Evolutionary conservation across 1,139 yeast species (phyloP), one percentile per base, ranked within the genome.

Genomic region (Suhomyces panamericanus): DNA sequence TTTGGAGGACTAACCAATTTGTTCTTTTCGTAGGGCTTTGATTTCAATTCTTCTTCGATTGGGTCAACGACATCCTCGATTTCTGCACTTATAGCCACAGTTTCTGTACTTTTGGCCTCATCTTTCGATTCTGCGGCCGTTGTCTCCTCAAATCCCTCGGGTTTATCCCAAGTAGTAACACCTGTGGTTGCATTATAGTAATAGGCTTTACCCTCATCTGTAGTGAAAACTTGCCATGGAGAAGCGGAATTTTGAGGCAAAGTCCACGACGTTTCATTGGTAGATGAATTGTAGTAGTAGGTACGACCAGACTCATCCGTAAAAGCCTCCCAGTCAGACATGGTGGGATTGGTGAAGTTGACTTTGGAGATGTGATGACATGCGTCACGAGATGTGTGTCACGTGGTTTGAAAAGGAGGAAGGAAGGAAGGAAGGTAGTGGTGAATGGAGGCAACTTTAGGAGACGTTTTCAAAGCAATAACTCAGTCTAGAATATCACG

Each of bases 81-180:
- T 9, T 17, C 37, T 4, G 38, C 28, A n/a, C 28, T 8, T 16
- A 39, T 45, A 5, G 47, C 32, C 2, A 4, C 27, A 6, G 17
- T 17, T 24, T 24, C 38, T 26, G 35, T 15, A 4, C 12, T 29
- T 13, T 39, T 35, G 1, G n/a, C 26, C 6, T 37, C 37, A 5
- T 26, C 26, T 6, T 30, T 41, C 11, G 38, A n/a, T 4, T 22
- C 32, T 12, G 14, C 43, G 12, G 35, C 22, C n/a, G 31, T 32
- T 13, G 3, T 41, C 11, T 33, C 14, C 11, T 49, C 50, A 4
- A 68, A 61, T 17, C 68, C 84, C 0, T 59, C 69, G 0, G 97
- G 97, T 17, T 78, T 63, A 22, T 83, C 88, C 97, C 97, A 91
- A 0, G 86, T 83, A 11, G 95, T 84, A 55, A 83, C 83, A 4